Conservation (phyloP, 2,329 filamentous ascomycete species). For the Aspergillus awamori region DNA sequence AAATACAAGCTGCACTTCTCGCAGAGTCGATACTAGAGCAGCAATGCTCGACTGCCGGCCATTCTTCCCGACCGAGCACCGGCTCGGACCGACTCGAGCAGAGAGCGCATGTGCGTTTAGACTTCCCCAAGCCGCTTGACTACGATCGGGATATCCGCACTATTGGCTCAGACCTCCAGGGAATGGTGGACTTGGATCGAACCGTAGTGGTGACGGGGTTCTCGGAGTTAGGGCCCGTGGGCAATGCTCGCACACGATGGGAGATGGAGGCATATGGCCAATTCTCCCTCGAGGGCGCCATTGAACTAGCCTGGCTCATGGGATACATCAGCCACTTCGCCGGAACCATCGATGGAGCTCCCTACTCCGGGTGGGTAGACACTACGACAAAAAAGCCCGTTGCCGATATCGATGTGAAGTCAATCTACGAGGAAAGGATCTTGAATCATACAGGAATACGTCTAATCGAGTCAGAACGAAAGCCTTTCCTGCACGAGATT, state of each 20-base stretch:
- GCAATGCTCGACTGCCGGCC: too few relatives aligned
- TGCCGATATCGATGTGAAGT: not conserved
- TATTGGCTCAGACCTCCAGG: not conserved
- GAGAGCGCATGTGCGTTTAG: not conserved
- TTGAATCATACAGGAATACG: conserved; percentile 93
- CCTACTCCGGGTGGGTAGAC: conserved; percentile 10
- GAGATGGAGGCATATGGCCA: conserved; percentile 10
- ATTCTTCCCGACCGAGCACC: too few relatives aligned
- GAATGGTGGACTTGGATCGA: not conserved
- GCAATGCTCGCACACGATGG: conserved; percentile 8
- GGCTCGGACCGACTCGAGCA: not conserved
- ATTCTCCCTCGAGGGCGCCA: not conserved
- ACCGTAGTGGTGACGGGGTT: conserved; percentile 7
- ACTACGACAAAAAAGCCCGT: not conserved
- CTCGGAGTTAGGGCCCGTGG: conserved; percentile 9
- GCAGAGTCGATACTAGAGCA: not conserved
- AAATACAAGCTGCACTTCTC: not conserved
- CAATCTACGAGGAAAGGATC: conserved; percentile 50
- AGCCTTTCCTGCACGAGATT: conserved; percentile 92
- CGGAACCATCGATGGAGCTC: not conserved
- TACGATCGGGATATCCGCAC: not conserved
- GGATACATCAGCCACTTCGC: not conserved
- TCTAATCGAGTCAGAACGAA: conserved; percentile 92
- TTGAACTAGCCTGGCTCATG: conserved; percentile 14
- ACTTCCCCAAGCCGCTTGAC: not conserved